Evolutionary conservation across 108 stramenopile genomes (phyloP).

Genomic region (Stephanodiscus triporus): DNA sequence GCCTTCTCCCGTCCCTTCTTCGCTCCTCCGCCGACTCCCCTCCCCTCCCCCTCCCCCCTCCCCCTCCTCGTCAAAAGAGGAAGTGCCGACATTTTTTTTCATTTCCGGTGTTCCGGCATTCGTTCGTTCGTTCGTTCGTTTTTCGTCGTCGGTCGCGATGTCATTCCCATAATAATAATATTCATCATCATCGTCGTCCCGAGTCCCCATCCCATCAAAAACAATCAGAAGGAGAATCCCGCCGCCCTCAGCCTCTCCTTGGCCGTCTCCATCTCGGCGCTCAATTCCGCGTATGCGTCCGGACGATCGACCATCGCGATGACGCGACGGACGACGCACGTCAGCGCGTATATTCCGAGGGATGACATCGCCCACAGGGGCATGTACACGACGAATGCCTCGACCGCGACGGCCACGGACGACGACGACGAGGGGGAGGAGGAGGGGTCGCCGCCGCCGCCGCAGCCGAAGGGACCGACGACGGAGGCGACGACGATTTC

Average conservation of each 20-base stretch:
- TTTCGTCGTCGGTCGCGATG: too few species aligned
- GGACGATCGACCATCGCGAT: slow-evolving; percentile 67
- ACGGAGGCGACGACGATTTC: background rate
- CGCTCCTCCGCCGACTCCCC: too few species aligned
- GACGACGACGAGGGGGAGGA: background rate
- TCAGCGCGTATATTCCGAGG: slow-evolving; percentile 70
- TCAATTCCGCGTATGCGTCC: slow-evolving; percentile 69
- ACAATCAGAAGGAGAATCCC: slow-evolving; percentile 56
- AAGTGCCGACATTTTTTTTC: too few species aligned
- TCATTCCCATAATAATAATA: too few species aligned
- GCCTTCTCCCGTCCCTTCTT: too few species aligned
- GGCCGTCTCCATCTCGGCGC: slow-evolving; percentile 67
- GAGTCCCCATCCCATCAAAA: too few species aligned
- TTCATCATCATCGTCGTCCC: too few species aligned
- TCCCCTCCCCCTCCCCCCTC: too few species aligned
- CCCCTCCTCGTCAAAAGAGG: too few species aligned
- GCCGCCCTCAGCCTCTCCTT: slow-evolving; percentile 59
- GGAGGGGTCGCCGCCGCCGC: background rate
- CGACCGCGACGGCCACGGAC: background rate
- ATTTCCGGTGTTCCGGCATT: too few species aligned
- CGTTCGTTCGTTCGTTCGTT: too few species aligned
- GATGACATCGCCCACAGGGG: slow-evolving; percentile 63
- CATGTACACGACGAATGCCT: slow-evolving; percentile 48
- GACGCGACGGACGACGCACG: slow-evolving; percentile 54
- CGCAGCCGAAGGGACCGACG: too few species aligned